Percentiles rank a stretch among this genome's conserved stretches.
Evolutionary conservation across 345 rosid species (phyloP).

Genomic region (Acer campestre): DNA sequence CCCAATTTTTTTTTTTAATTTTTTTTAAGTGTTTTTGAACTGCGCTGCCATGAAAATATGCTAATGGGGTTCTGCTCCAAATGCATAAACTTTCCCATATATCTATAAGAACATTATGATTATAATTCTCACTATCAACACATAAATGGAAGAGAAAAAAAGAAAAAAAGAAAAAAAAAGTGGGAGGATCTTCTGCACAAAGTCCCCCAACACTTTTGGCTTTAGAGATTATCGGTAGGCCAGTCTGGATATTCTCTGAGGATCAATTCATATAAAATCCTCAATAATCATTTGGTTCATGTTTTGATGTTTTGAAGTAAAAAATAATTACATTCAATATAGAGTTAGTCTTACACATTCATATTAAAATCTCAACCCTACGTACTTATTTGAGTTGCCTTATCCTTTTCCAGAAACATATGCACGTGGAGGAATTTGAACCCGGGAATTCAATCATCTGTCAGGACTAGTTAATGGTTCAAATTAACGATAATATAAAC

Average conservation of each 20-base stretch:
- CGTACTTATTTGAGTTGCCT: too few relatives aligned
- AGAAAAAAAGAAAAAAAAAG: too few relatives aligned
- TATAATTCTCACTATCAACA: constrained; percentile 4
- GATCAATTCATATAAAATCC: neutral
- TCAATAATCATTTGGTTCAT: neutral
- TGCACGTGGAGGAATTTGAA: too few relatives aligned
- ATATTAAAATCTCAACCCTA: too few relatives aligned
- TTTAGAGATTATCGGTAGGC: constrained; percentile 10
- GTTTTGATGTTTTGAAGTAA: neutral
- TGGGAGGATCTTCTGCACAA: constrained; percentile 5
- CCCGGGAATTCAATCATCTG: too few relatives aligned
- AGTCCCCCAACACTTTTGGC: constrained; percentile 8
- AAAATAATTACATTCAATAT: too few relatives aligned
- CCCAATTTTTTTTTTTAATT: neutral
- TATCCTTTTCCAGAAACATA: too few relatives aligned
- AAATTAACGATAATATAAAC: too few relatives aligned
- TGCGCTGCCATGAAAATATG: neutral
- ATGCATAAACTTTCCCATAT: constrained; percentile 24
- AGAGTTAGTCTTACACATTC: neutral
- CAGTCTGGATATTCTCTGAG: constrained; percentile 16
- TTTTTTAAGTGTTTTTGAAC: too few relatives aligned
- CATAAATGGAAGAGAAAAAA: neutral
- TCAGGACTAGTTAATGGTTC: too few relatives aligned
- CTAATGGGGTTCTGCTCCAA: neutral
- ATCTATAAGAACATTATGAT: constrained; percentile 27